Evolutionary conservation across 2,329 filamentous ascomycete species (phyloP).

Genomic region (Didymella segeticola): DNA sequence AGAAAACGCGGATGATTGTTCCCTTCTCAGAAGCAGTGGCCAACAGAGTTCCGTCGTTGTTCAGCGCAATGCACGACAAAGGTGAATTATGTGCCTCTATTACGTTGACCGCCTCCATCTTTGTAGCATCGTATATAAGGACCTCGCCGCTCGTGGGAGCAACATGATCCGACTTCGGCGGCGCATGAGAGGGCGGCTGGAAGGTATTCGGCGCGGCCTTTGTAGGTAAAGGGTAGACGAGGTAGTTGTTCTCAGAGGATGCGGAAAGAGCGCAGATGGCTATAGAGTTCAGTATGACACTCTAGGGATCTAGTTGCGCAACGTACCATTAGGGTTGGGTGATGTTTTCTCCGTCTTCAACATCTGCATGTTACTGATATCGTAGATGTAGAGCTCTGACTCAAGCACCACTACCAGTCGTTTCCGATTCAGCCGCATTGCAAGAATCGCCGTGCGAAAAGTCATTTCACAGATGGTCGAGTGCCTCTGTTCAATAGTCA

Average conservation of each 20-base stretch:
- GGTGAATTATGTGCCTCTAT: conserved; percentile 94
- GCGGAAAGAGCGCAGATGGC: conserved; percentile 93
- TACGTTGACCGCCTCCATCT: conserved; percentile 91
- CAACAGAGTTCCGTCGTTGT: conserved; percentile 87
- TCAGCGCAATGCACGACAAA: conserved; percentile 87
- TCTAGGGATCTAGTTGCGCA: neutral
- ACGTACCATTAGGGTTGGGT: conserved; percentile 78
- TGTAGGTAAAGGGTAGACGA: conserved; percentile 87
- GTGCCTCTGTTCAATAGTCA: conserved; percentile 58
- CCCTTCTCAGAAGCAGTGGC: conserved; percentile 97
- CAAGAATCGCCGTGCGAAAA: conserved; percentile 94
- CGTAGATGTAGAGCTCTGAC: conserved; percentile 96
- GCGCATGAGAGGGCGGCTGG: conserved; percentile 77
- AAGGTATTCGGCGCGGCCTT: conserved; percentile 62
- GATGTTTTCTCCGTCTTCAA: conserved; percentile 92
- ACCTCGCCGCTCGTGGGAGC: conserved; percentile 90
- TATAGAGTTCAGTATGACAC: conserved; percentile 37
- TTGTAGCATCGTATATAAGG: conserved; percentile 87
- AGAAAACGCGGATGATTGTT: conserved; percentile 96
- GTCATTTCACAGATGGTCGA: conserved; percentile 98
- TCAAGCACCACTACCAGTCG: conserved; percentile 92
- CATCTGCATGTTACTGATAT: conserved; percentile 98
- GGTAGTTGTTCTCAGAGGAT: conserved; percentile 93
- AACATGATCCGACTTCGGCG: conserved; percentile 76
- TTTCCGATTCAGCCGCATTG: conserved; percentile 92